Evolutionary conservation across 345 rosid genomes (phyloP).

Genomic region (Euphorbia pulcherrima): DNA sequence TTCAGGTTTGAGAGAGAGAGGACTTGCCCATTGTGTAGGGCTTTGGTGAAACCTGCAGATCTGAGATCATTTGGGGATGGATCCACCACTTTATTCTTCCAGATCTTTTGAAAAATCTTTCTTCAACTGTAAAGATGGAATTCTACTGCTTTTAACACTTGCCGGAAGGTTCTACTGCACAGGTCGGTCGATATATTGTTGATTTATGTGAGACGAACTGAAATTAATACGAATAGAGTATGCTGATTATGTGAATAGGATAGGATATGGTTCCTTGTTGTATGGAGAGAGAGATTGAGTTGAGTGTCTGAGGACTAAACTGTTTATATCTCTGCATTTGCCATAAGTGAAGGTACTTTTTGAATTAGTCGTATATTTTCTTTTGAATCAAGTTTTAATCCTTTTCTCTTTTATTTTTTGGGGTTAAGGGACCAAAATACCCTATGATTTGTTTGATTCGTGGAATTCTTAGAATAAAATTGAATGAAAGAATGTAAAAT

Average conservation of each 20-base stretch:
- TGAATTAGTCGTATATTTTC: too few relatives aligned
- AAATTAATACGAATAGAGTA: background rate
- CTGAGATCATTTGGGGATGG: constrained; percentile 94
- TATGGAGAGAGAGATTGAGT: background rate
- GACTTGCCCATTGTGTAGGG: constrained; percentile 96
- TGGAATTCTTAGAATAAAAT: too few relatives aligned
- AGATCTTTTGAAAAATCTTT: constrained; percentile 72
- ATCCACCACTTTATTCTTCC: constrained; percentile 92
- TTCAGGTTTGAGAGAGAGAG: constrained; percentile 99
- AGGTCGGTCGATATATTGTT: constrained; percentile 10
- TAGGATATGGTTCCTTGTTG: constrained; percentile 9
- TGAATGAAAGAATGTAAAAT: too few relatives aligned
- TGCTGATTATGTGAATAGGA: constrained; percentile 1
- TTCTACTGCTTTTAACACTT: constrained; percentile 4
- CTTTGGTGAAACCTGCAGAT: constrained; percentile 88
- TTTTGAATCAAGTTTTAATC: too few relatives aligned
- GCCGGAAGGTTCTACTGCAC: background rate
- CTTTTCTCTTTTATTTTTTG: too few relatives aligned
- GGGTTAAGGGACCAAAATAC: too few relatives aligned
- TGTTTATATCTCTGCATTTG: constrained; percentile 16
- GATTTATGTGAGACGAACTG: constrained; percentile 4
- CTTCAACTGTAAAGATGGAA: constrained; percentile 14
- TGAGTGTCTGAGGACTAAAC: constrained; percentile 9
- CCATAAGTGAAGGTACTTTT: constrained; percentile 13
- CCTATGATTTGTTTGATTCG: too few relatives aligned